Conservation (phyloP, 345 rosid species). For the Populus alba region DNA sequence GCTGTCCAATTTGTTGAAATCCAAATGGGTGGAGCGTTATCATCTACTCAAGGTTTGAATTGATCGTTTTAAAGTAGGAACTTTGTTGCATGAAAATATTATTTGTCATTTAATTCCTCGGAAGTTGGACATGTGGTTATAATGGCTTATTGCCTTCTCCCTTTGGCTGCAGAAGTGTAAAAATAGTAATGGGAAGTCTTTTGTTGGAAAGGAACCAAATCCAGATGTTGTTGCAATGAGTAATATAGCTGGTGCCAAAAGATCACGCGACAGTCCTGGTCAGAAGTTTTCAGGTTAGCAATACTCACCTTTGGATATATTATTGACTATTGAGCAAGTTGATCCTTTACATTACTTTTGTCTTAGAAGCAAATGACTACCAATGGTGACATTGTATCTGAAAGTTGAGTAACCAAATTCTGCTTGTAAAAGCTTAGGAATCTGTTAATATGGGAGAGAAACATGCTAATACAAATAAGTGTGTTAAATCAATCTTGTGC, state of each 20-base stretch:
- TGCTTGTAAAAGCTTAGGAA: not conserved
- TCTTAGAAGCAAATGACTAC: constrained; percentile 2
- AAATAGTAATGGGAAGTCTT: constrained; percentile 30
- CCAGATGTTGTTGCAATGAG: constrained; percentile 31
- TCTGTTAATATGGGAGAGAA: not conserved
- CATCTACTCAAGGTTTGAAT: constrained; percentile 54
- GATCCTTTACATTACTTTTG: constrained; percentile 15
- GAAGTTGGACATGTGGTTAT: constrained; percentile 3
- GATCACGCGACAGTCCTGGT: constrained; percentile 46
- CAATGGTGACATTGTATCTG: not conserved
- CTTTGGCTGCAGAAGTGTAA: constrained; percentile 48
- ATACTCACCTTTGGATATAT: not conserved
- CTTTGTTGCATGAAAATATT: not conserved
- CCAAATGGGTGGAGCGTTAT: constrained; percentile 69
- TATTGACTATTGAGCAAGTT: not conserved
- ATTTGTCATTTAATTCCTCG: constrained; percentile 2
- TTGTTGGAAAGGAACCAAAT: constrained; percentile 38
- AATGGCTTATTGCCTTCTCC: constrained; percentile 15
- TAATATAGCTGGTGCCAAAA: constrained; percentile 41
- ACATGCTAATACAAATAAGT: not conserved
- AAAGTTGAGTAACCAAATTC: not conserved
- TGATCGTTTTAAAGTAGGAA: constrained; percentile 7
- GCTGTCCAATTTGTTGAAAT: constrained; percentile 46
- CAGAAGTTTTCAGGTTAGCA: constrained; percentile 61
- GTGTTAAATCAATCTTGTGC: not conserved